Base-by-base conservation (phyloP, 2,329 filamentous ascomycete species). In the Teratosphaeria gauchensis region DNA sequence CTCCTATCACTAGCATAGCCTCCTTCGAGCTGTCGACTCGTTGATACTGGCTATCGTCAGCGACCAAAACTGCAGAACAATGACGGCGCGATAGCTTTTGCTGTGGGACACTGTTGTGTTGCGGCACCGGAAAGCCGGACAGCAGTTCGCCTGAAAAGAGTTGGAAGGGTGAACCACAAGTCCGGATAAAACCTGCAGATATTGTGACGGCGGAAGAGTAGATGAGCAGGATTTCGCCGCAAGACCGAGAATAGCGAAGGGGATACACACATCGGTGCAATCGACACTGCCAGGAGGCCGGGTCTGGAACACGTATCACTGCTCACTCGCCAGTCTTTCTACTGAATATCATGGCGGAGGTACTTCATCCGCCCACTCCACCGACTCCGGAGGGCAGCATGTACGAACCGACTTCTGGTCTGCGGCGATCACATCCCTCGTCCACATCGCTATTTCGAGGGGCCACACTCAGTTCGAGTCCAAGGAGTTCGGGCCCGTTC, bases 401-500 rank as follows among this genome's bases (percentile, higher is more conserved):
- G 33, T 73, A 75, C 64, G 79, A 76, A 64, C 65, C 73, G 58
- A 63, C 69, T 57, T 69, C 72, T 57, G 65, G 74, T 58, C 69
- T 79, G 62, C 72, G 73, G 61, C 72, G 70, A 30, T 72, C 76
- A 6, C 71, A 73, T 8, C 64, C 74, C 48, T 77, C 77, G 33
- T 70, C 76, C 56, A 73, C 76, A 24, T 75, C 77, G 51, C 72
- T 78, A 58, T 73, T 75, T 53, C 64, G 71, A 64, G 74, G 72
- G 66, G 65, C 70, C 28, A 30, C 64, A 33, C 65, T 65, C 35
- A 61, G 68, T 28, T 63, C 60, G 28, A 67, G 62, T 42, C 58
- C 61, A 12, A 56, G 58, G n/a, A 35, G 51, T 53, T 55, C 53
- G 11, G 30, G 59, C n/a, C 56, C 61, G 12, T 53, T 24, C 16